Percentiles rank a stretch among this genome's conserved stretches.
These are phyloP conservation scores for Cicer chorassanicum DNA, from an alignment of 306 rosid genomes.

Conservation along the genomic window DNA sequence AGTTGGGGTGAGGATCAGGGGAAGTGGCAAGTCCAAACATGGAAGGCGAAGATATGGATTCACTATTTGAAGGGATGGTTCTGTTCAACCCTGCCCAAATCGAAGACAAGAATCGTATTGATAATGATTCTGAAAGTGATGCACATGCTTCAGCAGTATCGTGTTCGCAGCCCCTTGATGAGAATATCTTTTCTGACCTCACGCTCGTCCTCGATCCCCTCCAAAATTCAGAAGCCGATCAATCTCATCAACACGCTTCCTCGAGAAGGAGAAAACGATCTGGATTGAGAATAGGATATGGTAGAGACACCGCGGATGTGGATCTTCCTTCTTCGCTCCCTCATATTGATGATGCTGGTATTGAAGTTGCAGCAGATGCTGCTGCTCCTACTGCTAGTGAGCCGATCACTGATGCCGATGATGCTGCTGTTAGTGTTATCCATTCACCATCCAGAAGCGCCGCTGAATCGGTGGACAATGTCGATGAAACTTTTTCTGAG, in stretches of 20 bases:
- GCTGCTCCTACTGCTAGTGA: background rate
- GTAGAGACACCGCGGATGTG: conserved; percentile 51
- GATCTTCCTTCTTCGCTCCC: conserved; percentile 15
- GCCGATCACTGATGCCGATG: background rate
- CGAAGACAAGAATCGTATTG: conserved; percentile 35
- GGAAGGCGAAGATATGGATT: conserved; percentile 64
- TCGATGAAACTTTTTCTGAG: conserved; percentile 45
- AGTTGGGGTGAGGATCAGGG: background rate
- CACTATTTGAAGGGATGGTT: conserved; percentile 83
- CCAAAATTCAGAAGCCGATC: conserved; percentile 40
- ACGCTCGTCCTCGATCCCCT: conserved; percentile 57
- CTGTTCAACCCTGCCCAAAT: conserved; percentile 59
- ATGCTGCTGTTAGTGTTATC: background rate
- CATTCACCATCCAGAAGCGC: background rate
- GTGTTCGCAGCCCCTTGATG: conserved; percentile 70
- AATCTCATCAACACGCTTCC: conserved; percentile 22
- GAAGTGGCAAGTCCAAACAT: conserved; percentile 23
- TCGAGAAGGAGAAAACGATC: conserved; percentile 64
- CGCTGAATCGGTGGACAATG: background rate
- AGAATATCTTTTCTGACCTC: conserved; percentile 82
- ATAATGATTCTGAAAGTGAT: conserved; percentile 36
- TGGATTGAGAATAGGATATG: conserved; percentile 76
- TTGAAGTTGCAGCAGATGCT: background rate
- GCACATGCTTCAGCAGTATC: conserved; percentile 30
- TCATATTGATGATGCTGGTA: background rate